Evolutionary conservation across 441 rosid species (phyloP).

Genomic region (Croton setiger): DNA sequence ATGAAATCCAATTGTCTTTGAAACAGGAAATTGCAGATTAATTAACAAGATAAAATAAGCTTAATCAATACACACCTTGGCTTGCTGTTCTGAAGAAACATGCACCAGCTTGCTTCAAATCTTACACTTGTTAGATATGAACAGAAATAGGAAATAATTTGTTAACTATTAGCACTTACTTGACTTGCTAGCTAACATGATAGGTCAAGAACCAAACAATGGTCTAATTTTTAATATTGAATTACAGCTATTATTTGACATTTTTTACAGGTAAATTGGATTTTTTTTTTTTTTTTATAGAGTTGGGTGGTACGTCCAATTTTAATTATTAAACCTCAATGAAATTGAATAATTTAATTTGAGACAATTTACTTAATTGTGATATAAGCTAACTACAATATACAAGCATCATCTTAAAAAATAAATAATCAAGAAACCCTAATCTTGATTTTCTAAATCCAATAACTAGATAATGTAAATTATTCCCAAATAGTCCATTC

Average conservation of each 20-base stretch:
- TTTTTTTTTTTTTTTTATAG: too few relatives aligned
- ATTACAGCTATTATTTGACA: too few relatives aligned
- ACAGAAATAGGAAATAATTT: slow-evolving; percentile 7
- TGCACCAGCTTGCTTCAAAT: neutral
- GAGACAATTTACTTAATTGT: neutral
- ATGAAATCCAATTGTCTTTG: slow-evolving; percentile 2
- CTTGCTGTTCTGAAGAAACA: slow-evolving; percentile 7
- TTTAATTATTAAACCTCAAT: too few relatives aligned
- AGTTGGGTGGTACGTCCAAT: too few relatives aligned
- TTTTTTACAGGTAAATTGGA: too few relatives aligned
- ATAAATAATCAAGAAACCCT: too few relatives aligned
- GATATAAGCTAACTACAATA: neutral
- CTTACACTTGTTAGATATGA: slow-evolving; percentile 6
- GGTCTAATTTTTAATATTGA: too few relatives aligned
- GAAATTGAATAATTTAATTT: too few relatives aligned
- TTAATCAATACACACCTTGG: slow-evolving; percentile 8
- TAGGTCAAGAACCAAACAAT: too few relatives aligned
- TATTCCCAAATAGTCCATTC: neutral
- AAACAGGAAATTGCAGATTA: slow-evolving; percentile 23
- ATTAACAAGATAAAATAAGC: neutral
- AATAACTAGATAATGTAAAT: neutral
- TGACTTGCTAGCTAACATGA: too few relatives aligned
- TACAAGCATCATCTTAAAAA: too few relatives aligned
- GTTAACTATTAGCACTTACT: too few relatives aligned
- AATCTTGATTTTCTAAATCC: neutral